Evolutionary conservation across 2,329 filamentous ascomycete species (phyloP), one percentile per base, ranked within the genome.

Genomic region (Alternaria hordeiaustralica): DNA sequence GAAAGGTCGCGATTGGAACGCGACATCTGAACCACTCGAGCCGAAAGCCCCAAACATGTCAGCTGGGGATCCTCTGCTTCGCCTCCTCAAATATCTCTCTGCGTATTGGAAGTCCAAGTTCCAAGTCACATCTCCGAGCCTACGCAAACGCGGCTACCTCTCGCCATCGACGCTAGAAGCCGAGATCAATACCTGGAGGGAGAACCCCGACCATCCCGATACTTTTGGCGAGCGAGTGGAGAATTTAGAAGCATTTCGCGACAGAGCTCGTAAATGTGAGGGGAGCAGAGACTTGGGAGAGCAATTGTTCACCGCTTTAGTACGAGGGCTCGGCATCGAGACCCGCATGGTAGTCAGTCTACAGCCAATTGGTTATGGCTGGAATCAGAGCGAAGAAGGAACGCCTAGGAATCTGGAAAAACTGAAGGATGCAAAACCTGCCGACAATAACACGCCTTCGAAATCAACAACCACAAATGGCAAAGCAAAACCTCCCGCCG

Each of bases 101-200:
- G 87, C 89, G 2, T 97, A 93, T 85, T 99, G 96, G 96, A 94
- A 90, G 76, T 91, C 94, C 72, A 86, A 90, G 33, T 99, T 97
- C 78, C 87, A 84, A 2, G 85, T 96, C 46, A 93, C 89, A 1
- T 87, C 90, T 0, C 93, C 94, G 0, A 93, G 92, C 0, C 75
- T 98, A 21, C 87, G 94, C n/a, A 99, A 98, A 81, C 86, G 88
- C 75, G 96, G 96, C 0, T 98, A 98, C 76, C 91, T 95, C 83
- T 86, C 91, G 0, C 86, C 93, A n/a, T 85, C 90, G 70, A 86
- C 88, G 23, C 82, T 97, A 3, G 90, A 93, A 70, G 87, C 89
- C n/a, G 85, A 96, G 63, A 88, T 91, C 7, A 89, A 90, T 30
- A 89, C 88, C 0, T 93, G 91, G 77, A 86, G 87, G 30, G 86